Conservation (phyloP, 768 basidiomycete genomes). For the Arthromyces matolae region DNA sequence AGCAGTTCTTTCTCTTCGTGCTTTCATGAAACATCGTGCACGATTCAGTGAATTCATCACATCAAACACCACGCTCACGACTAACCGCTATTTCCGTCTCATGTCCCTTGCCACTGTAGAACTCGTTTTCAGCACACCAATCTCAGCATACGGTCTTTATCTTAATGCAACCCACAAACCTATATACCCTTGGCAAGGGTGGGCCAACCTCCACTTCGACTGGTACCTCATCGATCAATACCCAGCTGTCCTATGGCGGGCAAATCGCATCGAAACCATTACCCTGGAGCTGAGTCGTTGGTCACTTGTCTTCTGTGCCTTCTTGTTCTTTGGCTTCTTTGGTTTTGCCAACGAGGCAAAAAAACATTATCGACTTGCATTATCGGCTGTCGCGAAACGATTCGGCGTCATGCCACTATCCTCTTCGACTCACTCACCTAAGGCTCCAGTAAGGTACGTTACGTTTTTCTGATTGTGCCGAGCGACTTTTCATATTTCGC, state of each 20-base stretch:
- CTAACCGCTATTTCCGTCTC: slow-evolving; percentile 50
- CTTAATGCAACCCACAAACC: slow-evolving; percentile 28
- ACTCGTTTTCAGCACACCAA: slow-evolving; percentile 42
- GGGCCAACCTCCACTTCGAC: slow-evolving; percentile 46
- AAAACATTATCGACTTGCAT: slow-evolving; percentile 44
- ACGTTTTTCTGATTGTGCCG: too few species aligned
- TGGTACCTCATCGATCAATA: slow-evolving; percentile 43
- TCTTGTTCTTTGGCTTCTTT: slow-evolving; percentile 66
- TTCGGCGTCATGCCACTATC: too few species aligned
- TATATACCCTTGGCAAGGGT: slow-evolving; percentile 44
- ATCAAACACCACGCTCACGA: slow-evolving; percentile 38
- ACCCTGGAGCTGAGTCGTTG: slow-evolving; percentile 46
- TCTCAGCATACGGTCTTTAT: slow-evolving; percentile 36
- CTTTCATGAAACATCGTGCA: slow-evolving; percentile 37
- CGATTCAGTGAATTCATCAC: slow-evolving; percentile 44
- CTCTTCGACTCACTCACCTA: too few species aligned
- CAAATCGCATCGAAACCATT: slow-evolving; percentile 15
- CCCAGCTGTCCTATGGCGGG: slow-evolving; percentile 42
- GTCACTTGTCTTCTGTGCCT: slow-evolving; percentile 42
- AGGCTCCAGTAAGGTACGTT: too few species aligned
- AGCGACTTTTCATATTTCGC: too few species aligned
- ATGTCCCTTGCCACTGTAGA: slow-evolving; percentile 51
- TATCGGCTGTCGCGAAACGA: slow-evolving; percentile 36
- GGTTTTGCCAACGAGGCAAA: slow-evolving; percentile 61
- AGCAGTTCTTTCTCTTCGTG: slow-evolving; percentile 35